A percentile compares a stretch with the other conserved stretches of the same genome.
Conservation (phyloP, 2,329 filamentous ascomycete genomes). For the Septoria linicola region DNA sequence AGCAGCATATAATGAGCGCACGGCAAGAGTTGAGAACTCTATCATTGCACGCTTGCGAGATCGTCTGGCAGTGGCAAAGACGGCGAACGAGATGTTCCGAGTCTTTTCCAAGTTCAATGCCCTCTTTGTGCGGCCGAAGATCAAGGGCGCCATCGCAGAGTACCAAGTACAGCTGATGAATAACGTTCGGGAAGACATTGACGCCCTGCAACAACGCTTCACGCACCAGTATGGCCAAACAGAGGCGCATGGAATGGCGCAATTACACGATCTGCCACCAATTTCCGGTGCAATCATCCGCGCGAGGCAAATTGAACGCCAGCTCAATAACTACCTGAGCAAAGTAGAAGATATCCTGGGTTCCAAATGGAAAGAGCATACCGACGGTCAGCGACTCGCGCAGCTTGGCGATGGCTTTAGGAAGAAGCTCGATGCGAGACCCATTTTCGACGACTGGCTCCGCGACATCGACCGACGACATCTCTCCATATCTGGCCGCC, state of each 20-base stretch:
- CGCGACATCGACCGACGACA: constrained; percentile 85
- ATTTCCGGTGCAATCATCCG: constrained; percentile 97
- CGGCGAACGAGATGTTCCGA: constrained; percentile 98
- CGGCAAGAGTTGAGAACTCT: constrained; percentile 94
- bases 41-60: constrained; percentile 94
- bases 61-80: constrained; percentile 90
- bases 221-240: constrained; percentile 99
- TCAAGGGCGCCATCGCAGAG: constrained; percentile 93
- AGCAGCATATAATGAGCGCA: constrained; percentile 94
- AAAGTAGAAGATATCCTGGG: constrained; percentile 98
- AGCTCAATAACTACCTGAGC: constrained; percentile 94
- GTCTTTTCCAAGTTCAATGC: constrained; percentile 99
- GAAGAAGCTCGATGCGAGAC: constrained; percentile 89
- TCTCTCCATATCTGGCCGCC: constrained; percentile 83
- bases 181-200: constrained; percentile 95
- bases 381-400: constrained; percentile 91
- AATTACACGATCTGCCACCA: constrained; percentile 89
- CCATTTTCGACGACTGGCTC: constrained; percentile 94
- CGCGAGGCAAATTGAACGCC: constrained; percentile 94
- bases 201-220: constrained; percentile 89
- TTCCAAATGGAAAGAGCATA: constrained; percentile 88
- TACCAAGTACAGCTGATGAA: constrained; percentile 98
- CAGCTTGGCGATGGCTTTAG: constrained; percentile 90
- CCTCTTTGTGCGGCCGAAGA: constrained; percentile 97
- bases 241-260: constrained; percentile 96